Percentiles rank a stretch among this genome's conserved stretches.
phyloP scores from a whole-genome alignment of 495 filamentous ascomycete species.

The Hypomontagnella submonticulosa region DNA sequence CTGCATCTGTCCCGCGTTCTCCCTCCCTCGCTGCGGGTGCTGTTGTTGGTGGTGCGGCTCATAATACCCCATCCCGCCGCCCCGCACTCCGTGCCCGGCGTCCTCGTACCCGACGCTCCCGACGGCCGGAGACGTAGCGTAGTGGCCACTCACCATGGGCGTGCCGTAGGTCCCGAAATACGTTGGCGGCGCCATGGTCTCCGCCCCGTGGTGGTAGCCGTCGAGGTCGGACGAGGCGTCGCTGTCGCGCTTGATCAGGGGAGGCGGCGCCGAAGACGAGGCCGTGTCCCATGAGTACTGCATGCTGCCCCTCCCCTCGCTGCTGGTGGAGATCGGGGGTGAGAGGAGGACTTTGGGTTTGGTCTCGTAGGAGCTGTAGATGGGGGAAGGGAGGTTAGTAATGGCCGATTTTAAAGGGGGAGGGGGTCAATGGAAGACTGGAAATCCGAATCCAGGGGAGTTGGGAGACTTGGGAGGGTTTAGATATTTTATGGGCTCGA shows the following conservation, averaged over 20 bases:
- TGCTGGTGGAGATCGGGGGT: conserved; percentile 1
- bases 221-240: neutral
- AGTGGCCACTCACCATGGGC: neutral
- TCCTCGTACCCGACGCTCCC: neutral
- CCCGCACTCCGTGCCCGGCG: neutral
- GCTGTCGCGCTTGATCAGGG: conserved; percentile 1
- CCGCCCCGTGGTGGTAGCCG: neutral
- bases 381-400: conserved; percentile 1
- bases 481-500: too few relatives aligned
- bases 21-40: neutral
- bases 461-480: too few relatives aligned
- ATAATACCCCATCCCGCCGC: conserved; percentile 11
- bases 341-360: conserved; percentile 19
- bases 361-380: conserved; percentile 10
- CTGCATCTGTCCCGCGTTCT: too few relatives aligned
- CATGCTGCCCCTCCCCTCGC: neutral
- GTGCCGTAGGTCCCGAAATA: conserved; percentile 16
- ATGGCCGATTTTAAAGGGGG: too few relatives aligned
- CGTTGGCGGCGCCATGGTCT: conserved; percentile 8
- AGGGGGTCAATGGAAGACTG: too few relatives aligned
- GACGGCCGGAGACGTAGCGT: conserved; percentile 1
- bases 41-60: neutral
- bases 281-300: conserved; percentile 13
- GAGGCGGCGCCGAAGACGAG: neutral
- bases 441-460: too few relatives aligned